Percentiles rank a stretch among this genome's conserved stretches.
Conservation (phyloP, 2,329 filamentous ascomycete species). For the Phialophora macrospora region DNA sequence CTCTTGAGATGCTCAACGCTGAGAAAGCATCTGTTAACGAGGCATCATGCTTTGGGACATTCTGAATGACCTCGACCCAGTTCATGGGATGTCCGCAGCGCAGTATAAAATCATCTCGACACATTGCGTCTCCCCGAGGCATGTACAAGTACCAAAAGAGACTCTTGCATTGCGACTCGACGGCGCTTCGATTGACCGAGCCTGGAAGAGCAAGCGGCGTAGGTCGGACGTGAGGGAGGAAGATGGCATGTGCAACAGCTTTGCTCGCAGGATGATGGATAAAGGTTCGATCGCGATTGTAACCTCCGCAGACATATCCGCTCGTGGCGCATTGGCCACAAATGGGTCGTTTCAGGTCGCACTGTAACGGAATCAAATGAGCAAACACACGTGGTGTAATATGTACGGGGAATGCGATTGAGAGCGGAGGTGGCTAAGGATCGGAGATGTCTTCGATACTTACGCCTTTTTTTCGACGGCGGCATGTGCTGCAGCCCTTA, state of each 20-base stretch:
- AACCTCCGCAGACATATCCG: constrained; percentile 65
- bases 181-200: constrained; percentile 29
- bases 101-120: constrained; percentile 32
- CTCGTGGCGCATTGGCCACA: constrained; percentile 66
- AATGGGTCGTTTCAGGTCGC: constrained; percentile 65
- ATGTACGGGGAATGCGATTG: constrained; percentile 12
- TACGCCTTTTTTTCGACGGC: constrained; percentile 64
- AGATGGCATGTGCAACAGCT: constrained; percentile 31
- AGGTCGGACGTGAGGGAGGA: constrained; percentile 26
- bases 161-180: constrained; percentile 34
- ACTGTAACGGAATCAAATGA: constrained; percentile 49
- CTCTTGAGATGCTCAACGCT: constrained; percentile 37
- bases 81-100: constrained; percentile 36
- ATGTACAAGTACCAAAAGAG: constrained; percentile 37
- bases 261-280: constrained; percentile 48
- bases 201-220: constrained; percentile 31
- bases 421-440: neutral
- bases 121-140: constrained; percentile 32
- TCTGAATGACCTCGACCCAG: constrained; percentile 35
- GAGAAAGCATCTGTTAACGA: constrained; percentile 36
- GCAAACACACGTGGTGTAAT: neutral
- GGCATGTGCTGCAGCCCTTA: constrained; percentile 68
- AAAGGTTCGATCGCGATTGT: constrained; percentile 67
- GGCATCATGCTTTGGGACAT: constrained; percentile 30
- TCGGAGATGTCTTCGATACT: constrained; percentile 35